These are phyloP conservation scores for Coemansia sp. DNA, from an alignment of 192 early-diverging fungal species.

Conservation along the genomic window DNA sequence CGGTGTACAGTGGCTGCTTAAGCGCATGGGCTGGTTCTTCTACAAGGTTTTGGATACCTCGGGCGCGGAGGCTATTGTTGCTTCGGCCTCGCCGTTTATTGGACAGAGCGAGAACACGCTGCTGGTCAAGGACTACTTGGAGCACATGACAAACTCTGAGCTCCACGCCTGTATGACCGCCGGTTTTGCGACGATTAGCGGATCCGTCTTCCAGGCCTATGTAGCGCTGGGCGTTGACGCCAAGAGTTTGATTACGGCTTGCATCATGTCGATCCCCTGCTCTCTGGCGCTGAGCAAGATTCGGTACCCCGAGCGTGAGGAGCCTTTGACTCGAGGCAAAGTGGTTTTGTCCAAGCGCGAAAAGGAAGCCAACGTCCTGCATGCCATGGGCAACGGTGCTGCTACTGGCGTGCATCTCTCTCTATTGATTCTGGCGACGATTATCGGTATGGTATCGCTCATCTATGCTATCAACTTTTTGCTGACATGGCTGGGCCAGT, in stretches of 20 bases:
- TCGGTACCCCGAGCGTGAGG: slow-evolving; percentile 76
- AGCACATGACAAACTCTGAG: slow-evolving; percentile 82
- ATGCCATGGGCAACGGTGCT: slow-evolving; percentile 81
- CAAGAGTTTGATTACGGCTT: slow-evolving; percentile 71
- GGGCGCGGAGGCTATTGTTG: slow-evolving; percentile 81
- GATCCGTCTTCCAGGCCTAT: slow-evolving; percentile 77
- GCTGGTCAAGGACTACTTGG: slow-evolving; percentile 77
- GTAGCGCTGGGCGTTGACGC: slow-evolving; percentile 66
- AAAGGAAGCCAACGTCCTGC: slow-evolving; percentile 71
- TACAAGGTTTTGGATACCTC: slow-evolving; percentile 72
- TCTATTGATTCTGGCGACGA: slow-evolving; percentile 70
- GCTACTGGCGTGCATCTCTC: slow-evolving; percentile 75
- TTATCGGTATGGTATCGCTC: slow-evolving; percentile 75
- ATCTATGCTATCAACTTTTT: slow-evolving; percentile 67
- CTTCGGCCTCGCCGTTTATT: slow-evolving; percentile 82
- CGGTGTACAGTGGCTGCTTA: slow-evolving; percentile 76
- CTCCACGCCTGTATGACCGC: slow-evolving; percentile 82
- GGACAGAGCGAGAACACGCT: slow-evolving; percentile 85
- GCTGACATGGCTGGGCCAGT: slow-evolving; percentile 68
- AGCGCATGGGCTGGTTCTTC: slow-evolving; percentile 65
- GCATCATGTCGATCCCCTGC: slow-evolving; percentile 89
- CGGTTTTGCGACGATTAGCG: slow-evolving; percentile 88
- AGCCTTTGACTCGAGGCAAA: slow-evolving; percentile 66
- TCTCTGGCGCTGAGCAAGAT: slow-evolving; percentile 82
- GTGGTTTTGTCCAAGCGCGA: slow-evolving; percentile 59